Base-by-base conservation (phyloP, 2,329 filamentous ascomycete genomes). In the Clonostachys rosea region DNA sequence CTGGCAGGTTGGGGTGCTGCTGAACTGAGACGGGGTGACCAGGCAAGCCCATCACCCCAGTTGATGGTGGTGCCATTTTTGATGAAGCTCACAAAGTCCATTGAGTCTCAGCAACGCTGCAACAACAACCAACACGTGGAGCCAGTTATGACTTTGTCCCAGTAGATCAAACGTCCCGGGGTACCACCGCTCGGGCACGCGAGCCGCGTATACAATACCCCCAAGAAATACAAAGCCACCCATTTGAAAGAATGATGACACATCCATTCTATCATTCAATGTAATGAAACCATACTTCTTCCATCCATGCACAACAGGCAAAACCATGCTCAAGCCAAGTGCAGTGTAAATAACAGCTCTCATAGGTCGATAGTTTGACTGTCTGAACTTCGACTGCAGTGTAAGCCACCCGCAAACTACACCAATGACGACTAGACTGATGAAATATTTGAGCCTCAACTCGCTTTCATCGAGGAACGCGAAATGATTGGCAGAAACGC, bases 121-220 rank as follows among this genome's bases (percentile, higher is more conserved):
- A 10, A 45, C 49, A 11, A 57, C 47, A 6, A 55, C 54, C 30
- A 59, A 47, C 1, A 58, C 47, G 37, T 59, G 58, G 56, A 59
- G 56, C 52, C 52, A 52, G 42, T 57, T 59, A 37, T 58, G 58
- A 40, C 59, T 59, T 33, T 60, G 56, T 3, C 55, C 55, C n/a
- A 56, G 39, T 18, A 57, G 36, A 44, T 59, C 58, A 41, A 60
- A 60, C 1, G 44, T 50, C 6, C 50, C 41, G 1, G 60, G 59
- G 43, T 52, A 61, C 60, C 59, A 62, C 11, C 59, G 41, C 50
- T 64, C 61, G 1, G 59, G 61, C 13, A 63, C 47, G 14, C 58
- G 47, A 17, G 46, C 47, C 54, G 55, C 36, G 36, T 39, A 39
- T n/a, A 39, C 36, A 8, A 11, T 10, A n/a, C 14, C 14, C 36